These are phyloP conservation scores for Penicillium cosmopolitanum DNA, from an alignment of 495 filamentous ascomycete species.

Conservation along the genomic window DNA sequence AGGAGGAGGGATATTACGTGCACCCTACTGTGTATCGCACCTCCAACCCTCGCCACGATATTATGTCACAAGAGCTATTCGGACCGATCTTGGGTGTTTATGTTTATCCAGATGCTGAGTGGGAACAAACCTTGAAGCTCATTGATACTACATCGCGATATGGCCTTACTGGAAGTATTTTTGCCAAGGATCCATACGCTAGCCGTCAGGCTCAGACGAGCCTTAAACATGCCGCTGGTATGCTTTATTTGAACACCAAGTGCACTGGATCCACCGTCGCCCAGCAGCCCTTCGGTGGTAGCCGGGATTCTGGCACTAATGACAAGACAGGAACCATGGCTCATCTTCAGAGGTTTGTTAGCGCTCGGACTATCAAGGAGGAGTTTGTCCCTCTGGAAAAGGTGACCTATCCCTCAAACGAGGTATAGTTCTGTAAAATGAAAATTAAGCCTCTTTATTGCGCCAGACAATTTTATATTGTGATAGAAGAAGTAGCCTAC, in stretches of 20 bases:
- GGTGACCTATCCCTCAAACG: slow-evolving; percentile 73
- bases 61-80: slow-evolving; percentile 75
- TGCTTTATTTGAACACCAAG: slow-evolving; percentile 81
- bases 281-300: slow-evolving; percentile 82
- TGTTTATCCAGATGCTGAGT: slow-evolving; percentile 68
- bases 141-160: slow-evolving; percentile 66
- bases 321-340: slow-evolving; percentile 77
- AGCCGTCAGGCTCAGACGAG: slow-evolving; percentile 68
- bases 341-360: slow-evolving; percentile 71
- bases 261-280: slow-evolving; percentile 79
- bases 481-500: too few relatives aligned
- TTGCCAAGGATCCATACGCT: slow-evolving; percentile 67
- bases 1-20: slow-evolving; percentile 67
- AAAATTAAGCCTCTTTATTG: background rate
- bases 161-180: slow-evolving; percentile 75
- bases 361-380: slow-evolving; percentile 75
- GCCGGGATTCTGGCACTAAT: slow-evolving; percentile 74
- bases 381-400: slow-evolving; percentile 63
- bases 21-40: slow-evolving; percentile 72
- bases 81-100: slow-evolving; percentile 71
- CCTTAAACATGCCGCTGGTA: slow-evolving; percentile 76
- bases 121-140: slow-evolving; percentile 54
- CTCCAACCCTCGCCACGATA: slow-evolving; percentile 60
- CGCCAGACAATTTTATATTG: too few relatives aligned
- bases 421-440: slow-evolving; percentile 17